A percentile compares a stretch with the other conserved stretches of the same genome.
Evolutionary conservation across 2,329 filamentous ascomycete genomes (phyloP).

Genomic region (Calonectria leucothoes): DNA sequence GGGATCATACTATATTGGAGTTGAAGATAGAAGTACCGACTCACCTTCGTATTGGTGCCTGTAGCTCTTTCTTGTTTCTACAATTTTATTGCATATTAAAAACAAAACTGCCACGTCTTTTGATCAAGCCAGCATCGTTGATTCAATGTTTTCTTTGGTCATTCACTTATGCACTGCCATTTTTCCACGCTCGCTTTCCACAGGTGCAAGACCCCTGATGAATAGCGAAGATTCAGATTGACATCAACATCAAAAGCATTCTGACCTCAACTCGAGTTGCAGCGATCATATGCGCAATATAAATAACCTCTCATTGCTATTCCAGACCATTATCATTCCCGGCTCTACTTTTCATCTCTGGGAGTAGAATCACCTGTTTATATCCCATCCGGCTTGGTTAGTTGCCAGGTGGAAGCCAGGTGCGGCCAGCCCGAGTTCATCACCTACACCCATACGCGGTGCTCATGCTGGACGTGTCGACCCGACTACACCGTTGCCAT

Average conservation of each 20-base stretch:
- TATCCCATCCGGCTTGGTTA: neutral
- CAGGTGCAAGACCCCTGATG: neutral
- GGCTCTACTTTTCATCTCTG: neutral
- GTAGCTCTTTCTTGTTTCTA: neutral
- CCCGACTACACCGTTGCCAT: neutral
- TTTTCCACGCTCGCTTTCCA: neutral
- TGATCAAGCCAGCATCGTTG: neutral
- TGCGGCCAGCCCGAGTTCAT: neutral
- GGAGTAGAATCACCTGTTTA: neutral
- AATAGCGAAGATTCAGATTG: neutral
- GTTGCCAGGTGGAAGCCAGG: constrained; percentile 12
- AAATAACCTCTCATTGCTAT: neutral
- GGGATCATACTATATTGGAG: neutral
- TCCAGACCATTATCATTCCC: neutral
- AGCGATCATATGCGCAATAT: neutral
- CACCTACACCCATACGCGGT: neutral
- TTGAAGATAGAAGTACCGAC: neutral
- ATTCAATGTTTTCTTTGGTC: neutral
- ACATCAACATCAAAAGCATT: neutral
- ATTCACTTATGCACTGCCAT: neutral
- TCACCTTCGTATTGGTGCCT: neutral
- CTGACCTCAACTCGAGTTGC: too few relatives aligned
- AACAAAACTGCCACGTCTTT: neutral
- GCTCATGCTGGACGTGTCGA: neutral
- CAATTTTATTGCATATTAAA: neutral